Evolutionary conservation across 2,329 filamentous ascomycete species (phyloP), one percentile per base, ranked within the genome.

Genomic region (Fusarium sp.): DNA sequence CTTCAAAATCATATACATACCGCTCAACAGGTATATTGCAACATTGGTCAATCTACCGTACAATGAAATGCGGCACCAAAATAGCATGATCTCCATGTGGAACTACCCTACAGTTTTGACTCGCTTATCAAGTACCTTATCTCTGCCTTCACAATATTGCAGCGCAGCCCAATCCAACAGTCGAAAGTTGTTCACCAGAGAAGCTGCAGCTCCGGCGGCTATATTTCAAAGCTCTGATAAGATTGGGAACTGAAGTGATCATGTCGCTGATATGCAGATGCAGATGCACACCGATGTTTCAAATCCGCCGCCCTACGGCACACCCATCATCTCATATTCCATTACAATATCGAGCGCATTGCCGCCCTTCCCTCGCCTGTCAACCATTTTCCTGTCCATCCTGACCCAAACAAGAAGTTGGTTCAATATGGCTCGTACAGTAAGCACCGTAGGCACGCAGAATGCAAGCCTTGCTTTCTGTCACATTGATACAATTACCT

Each of bases 271-370:
- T 59, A 55, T 51, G 55, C 58, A 72, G 54, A 59, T 50, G 57
- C 56, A 55, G 30, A 72, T 66, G 65, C 67, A 72, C 70, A 72
- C 69, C 70, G 70, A 72, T 65, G 58, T 71, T 72, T 72, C 53
- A 46, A 63, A 53, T 16, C 34, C 50, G 50, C 50, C 50, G 34
- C 32, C 34, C 50, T 25, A 42, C 50, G 27, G 32, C 32, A 32
- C 42, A 71, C 34, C 40, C 50, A 50, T 45, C 52, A 65, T 45
- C 30, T 40, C 54, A 59, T 44, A 52, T 65, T 45, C 51, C 46
- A 46, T 49, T 45, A 18, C 29, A 61, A 62, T 49, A 45, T 53
- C n/a, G 25, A 62, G 16, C 29, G 32, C 61, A 65, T 44, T 29
- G 30, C 38, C 34, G 56, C 34, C 30, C 27, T 59, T 51, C 20